phyloP scores from a whole-genome alignment of 345 rosid species.

The Reutealis trisperma region DNA sequence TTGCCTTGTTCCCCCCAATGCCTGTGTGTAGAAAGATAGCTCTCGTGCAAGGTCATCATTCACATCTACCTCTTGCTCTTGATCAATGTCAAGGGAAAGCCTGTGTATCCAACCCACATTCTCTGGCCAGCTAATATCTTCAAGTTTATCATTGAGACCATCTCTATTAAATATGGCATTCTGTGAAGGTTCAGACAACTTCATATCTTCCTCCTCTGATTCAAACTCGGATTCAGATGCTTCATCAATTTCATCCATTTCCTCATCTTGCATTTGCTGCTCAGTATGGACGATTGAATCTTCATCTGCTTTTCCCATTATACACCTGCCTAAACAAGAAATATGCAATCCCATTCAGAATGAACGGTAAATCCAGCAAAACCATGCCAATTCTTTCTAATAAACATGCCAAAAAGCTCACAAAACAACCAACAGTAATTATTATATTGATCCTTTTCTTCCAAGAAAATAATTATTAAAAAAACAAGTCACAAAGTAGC shows the following conservation, averaged over 20 bases:
- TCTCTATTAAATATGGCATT: constrained; percentile 61
- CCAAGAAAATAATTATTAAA: neutral
- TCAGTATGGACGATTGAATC: constrained; percentile 19
- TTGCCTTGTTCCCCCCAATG: constrained; percentile 64
- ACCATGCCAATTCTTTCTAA: neutral
- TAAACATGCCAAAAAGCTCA: neutral
- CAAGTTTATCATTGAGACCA: constrained; percentile 69
- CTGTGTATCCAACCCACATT: constrained; percentile 65
- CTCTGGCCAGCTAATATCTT: constrained; percentile 83
- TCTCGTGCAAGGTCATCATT: constrained; percentile 83
- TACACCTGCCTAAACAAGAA: constrained; percentile 12
- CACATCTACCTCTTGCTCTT: constrained; percentile 75
- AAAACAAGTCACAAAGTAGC: too few relatives aligned
- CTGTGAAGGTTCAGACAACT: constrained; percentile 56
- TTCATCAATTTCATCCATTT: constrained; percentile 40
- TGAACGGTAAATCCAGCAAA: neutral
- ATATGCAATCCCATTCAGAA: neutral
- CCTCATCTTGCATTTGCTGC: constrained; percentile 43
- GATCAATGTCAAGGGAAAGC: constrained; percentile 61
- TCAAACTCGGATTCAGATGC: constrained; percentile 51
- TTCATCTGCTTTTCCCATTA: constrained; percentile 2
- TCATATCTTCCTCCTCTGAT: constrained; percentile 57
- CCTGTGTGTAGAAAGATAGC: constrained; percentile 75
- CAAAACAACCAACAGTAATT: neutral
- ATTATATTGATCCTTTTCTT: neutral